These are phyloP conservation scores for Silybum marianum DNA, from an alignment of 129 eudicot genomes.

Conservation along the genomic window DNA sequence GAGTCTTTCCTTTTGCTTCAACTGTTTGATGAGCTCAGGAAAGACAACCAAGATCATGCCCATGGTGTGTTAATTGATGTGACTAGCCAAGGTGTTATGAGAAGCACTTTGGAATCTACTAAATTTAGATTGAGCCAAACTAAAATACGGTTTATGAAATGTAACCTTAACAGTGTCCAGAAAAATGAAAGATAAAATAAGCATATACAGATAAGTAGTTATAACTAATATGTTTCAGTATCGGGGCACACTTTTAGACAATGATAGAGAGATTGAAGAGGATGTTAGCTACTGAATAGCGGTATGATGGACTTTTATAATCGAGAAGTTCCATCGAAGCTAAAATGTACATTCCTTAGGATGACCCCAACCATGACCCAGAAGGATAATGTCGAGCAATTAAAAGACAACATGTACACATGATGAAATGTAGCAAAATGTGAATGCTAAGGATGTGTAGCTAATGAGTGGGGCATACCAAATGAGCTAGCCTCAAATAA, in stretches of 20 bases:
- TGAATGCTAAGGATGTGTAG: neutral
- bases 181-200: neutral
- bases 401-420: neutral
- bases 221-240: neutral
- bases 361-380: neutral
- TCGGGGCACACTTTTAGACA: neutral
- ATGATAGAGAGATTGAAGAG: neutral
- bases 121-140: neutral
- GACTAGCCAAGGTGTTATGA: neutral
- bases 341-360: neutral
- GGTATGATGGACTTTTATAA: neutral
- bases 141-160: neutral
- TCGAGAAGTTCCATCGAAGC: neutral
- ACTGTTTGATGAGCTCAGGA: neutral
- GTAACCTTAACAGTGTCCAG: neutral
- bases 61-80: neutral
- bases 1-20: neutral
- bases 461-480: neutral
- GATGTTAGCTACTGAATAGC: neutral
- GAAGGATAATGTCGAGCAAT: neutral
- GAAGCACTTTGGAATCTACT: neutral
- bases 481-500: neutral
- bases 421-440: conserved; percentile 6
- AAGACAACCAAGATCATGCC: neutral
- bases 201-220: neutral